Conservation (phyloP, 176 grass and related monocot genomes). For the Avena atlantica region DNA sequence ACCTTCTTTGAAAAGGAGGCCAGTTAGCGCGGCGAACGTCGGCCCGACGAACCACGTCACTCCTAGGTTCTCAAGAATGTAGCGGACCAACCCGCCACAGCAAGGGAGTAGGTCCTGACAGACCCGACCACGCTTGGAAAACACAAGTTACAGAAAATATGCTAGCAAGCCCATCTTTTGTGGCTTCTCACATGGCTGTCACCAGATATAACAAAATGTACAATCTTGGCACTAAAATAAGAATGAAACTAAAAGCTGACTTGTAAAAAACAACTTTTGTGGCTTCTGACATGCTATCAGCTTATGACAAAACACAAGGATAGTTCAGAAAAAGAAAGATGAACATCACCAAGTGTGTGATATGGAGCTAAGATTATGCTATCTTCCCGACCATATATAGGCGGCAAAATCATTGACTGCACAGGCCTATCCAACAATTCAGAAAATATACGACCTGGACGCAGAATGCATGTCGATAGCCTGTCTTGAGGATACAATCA, state of each 20-base stretch:
- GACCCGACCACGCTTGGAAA: conserved; percentile 57
- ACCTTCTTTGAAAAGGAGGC: conserved; percentile 96
- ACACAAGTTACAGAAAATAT: too few species aligned
- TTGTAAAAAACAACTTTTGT: background rate
- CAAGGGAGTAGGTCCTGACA: conserved; percentile 51
- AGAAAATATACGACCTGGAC: background rate
- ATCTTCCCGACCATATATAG: background rate
- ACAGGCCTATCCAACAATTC: background rate
- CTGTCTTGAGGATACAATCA: background rate
- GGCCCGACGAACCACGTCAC: conserved; percentile 73
- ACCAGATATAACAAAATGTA: background rate
- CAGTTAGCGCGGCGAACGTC: conserved; percentile 80
- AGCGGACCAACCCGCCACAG: conserved; percentile 58
- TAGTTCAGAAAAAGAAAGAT: too few species aligned
- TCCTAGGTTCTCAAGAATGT: conserved; percentile 61
- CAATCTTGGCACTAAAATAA: background rate
- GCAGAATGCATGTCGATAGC: background rate
- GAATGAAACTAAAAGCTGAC: background rate
- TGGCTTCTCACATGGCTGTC: background rate
- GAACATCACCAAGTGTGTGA: background rate
- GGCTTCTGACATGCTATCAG: background rate
- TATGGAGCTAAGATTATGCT: background rate
- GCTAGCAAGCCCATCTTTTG: too few species aligned
- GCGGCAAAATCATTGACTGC: too few species aligned
- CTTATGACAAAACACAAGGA: background rate